Base-by-base conservation (phyloP, 2,329 filamentous ascomycete species). In the Aureobasidium leucospermi region DNA sequence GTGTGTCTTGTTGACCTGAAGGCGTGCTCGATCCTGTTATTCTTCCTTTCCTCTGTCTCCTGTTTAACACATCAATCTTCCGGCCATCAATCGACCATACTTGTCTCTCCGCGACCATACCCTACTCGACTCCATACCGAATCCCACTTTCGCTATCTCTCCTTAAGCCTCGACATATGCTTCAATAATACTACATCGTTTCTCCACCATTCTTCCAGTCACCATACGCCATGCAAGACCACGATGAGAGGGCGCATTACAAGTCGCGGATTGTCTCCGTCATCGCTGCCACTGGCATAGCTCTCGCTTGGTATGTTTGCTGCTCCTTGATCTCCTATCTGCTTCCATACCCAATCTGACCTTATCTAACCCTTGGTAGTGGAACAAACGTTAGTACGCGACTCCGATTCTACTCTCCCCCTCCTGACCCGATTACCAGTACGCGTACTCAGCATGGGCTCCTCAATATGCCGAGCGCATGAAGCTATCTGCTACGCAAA, bases 371-470 rank as follows among this genome's bases (percentile, higher is more conserved):
- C 34, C 2, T 28, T 15, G 11, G 15, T 23, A 63, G 62, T 73
- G 94, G 94, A 62, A 96, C 92, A 63, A 96, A 96, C 74, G 91
- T 95, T 75, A 68, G 85, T 75, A 48, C 59, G 38, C 49, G 2
- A 23, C 11, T 41, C 6, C 16, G 41, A 8, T 52, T 1, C n/a
- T 19, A 41, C 15, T 29, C 32, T 7, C 5, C 11, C 19, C 4
- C 13, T 41, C 29, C 43, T 61, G 10, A 61, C 73, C 62, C 53
- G 38, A 15, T 55, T 41, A 61, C 52, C 70, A 96, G 90, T 97
- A 99, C 83, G 93, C 92, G 70, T 99, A 96, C 75, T 96, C 91
- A 59, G 93, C 93, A 74, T 99, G 94, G 92, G 91, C 90, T 13
- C 94, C 94, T 19, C 92, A 96, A 75, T 96, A 96, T 70, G 91